phyloP scores from a whole-genome alignment of 2,329 filamentous ascomycete species.

The Nigrospora oryzae region DNA sequence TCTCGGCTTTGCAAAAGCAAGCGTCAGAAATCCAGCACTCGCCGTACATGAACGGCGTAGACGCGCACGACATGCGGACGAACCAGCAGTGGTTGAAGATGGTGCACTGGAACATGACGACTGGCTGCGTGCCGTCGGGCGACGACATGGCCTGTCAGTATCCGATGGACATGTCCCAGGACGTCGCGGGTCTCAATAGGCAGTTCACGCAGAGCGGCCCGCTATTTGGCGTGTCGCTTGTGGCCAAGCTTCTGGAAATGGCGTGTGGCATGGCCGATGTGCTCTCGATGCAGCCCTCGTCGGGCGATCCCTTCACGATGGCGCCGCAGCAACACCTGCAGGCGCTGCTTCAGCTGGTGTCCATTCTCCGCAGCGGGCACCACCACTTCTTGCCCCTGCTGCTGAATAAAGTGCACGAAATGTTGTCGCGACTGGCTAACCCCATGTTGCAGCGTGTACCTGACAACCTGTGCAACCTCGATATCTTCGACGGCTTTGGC shows the following conservation, averaged over 20 bases:
- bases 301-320: constrained; percentile 52
- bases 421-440: constrained; percentile 53
- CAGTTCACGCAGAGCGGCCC: constrained; percentile 68
- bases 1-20: constrained; percentile 53
- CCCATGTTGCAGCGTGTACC: constrained; percentile 53
- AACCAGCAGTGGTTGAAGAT: constrained; percentile 61
- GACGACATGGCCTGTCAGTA: constrained; percentile 55
- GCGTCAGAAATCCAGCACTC: constrained; percentile 43
- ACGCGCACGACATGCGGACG: constrained; percentile 46
- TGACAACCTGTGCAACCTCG: constrained; percentile 42
- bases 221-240: constrained; percentile 64
- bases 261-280: constrained; percentile 67
- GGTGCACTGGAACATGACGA: constrained; percentile 55
- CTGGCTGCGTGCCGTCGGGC: constrained; percentile 38
- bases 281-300: constrained; percentile 54
- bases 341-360: constrained; percentile 59
- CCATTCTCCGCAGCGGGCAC: constrained; percentile 65
- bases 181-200: constrained; percentile 59
- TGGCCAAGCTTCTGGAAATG: constrained; percentile 75
- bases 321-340: constrained; percentile 68
- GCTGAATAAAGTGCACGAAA: constrained; percentile 65
- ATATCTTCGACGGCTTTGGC: constrained; percentile 60
- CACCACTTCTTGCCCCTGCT: constrained; percentile 71
- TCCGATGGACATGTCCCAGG: constrained; percentile 52
- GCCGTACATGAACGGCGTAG: constrained; percentile 38